Evolutionary conservation across 2,329 filamentous ascomycete species (phyloP).

Genomic region (Arthrobotrys pseudoclavata): DNA sequence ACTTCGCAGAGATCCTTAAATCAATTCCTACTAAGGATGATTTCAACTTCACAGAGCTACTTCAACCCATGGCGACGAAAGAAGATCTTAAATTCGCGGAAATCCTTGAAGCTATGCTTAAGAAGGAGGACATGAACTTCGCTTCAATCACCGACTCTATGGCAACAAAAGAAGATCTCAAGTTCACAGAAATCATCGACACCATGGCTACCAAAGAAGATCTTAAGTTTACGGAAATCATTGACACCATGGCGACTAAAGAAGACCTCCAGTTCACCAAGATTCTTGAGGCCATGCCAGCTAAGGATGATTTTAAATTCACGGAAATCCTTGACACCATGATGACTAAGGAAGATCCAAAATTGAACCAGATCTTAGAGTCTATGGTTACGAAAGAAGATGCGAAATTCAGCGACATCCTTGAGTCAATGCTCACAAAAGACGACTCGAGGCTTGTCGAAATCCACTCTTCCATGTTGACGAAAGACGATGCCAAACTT

Average conservation of each 20-base stretch:
- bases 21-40: slow-evolving; percentile 73
- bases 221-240: slow-evolving; percentile 4
- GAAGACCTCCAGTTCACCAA: slow-evolving; percentile 22
- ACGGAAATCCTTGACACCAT: slow-evolving; percentile 21
- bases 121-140: slow-evolving; percentile 75
- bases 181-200: slow-evolving; percentile 14
- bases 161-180: slow-evolving; percentile 24
- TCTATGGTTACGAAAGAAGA: slow-evolving; percentile 47
- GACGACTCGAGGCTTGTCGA: slow-evolving; percentile 39
- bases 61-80: slow-evolving; percentile 65
- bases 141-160: slow-evolving; percentile 10
- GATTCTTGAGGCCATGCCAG: slow-evolving; percentile 8
- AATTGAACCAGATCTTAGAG: slow-evolving; percentile 23
- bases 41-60: slow-evolving; percentile 72
- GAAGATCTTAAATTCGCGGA: slow-evolving; percentile 6
- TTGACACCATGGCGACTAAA: slow-evolving; percentile 21
- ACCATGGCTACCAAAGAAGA: slow-evolving; percentile 24
- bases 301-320: slow-evolving; percentile 23
- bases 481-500: slow-evolving; percentile 39
- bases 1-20: slow-evolving; percentile 12
- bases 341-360: slow-evolving; percentile 26
- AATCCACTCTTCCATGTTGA: slow-evolving; percentile 47
- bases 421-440: slow-evolving; percentile 44
- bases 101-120: slow-evolving; percentile 61
- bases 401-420: slow-evolving; percentile 25